Conservation (phyloP, 768 basidiomycete genomes). For the Leccinum broughii region DNA sequence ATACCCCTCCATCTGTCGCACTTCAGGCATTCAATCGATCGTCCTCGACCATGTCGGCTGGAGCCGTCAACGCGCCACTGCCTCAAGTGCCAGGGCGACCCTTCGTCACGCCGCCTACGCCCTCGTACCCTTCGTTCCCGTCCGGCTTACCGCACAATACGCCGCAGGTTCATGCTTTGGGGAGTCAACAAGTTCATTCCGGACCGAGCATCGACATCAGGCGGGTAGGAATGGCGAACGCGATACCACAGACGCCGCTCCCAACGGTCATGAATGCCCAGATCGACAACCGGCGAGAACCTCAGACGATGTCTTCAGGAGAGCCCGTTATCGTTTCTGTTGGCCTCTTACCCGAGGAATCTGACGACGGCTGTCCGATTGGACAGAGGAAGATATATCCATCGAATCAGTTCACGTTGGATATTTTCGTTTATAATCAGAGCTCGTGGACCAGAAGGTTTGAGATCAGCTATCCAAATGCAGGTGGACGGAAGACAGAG, state of each 20-base stretch:
- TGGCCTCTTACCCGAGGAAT: constrained; percentile 42
- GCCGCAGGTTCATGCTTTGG: constrained; percentile 55
- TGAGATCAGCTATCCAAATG: constrained; percentile 69
- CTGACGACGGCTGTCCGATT: constrained; percentile 10
- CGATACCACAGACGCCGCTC: constrained; percentile 53
- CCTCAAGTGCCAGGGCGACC: constrained; percentile 8
- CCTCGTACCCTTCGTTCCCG: constrained; percentile 73
- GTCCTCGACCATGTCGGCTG: constrained; percentile 29
- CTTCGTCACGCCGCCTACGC: constrained; percentile 49
- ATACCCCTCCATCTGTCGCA: constrained; percentile 37
- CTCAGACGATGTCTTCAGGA: constrained; percentile 28
- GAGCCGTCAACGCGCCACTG: constrained; percentile 6
- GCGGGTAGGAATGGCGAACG: constrained; percentile 37
- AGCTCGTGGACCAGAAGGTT: constrained; percentile 74
- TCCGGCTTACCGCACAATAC: constrained; percentile 44
- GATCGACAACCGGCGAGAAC: constrained; percentile 35
- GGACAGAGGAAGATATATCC: constrained; percentile 60
- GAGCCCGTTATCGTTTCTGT: constrained; percentile 73
- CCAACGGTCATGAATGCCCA: constrained; percentile 47
- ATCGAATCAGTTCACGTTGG: constrained; percentile 73
- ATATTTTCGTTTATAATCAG: constrained; percentile 87
- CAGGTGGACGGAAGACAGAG: constrained; percentile 43
- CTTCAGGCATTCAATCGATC: constrained; percentile 33
- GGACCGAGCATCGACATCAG: constrained; percentile 67
- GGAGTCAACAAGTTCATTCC: constrained; percentile 47